Evolutionary conservation across 192 early-diverging fungal species (phyloP), one percentile per base, ranked within the genome.

Genomic region (Mortierella alpina): DNA sequence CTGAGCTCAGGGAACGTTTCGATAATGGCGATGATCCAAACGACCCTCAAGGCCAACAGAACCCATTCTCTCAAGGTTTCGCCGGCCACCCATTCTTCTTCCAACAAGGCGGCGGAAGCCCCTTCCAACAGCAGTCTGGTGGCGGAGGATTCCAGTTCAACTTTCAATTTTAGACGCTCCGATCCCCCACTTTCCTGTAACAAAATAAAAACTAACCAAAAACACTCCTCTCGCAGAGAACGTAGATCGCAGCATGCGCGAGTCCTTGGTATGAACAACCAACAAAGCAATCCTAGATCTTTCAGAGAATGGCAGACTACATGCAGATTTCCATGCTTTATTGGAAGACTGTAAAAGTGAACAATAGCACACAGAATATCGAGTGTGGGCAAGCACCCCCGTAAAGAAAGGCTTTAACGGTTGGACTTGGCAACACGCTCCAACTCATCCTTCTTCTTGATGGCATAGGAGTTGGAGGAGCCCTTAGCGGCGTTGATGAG

Each of bases 371-470:
- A 22, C 12, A 55, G 20, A 7, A 47, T 7, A 31, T 39, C 46
- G 63, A 63, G 31, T 63, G 54, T 62, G 69, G 17, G 31, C 4
- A 64, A 50, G 49, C 48, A 17, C 42, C 10, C 48, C 61, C 7
- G 22, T 12, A 63, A 31, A 51, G 13, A 2, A 50, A 23, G 18
- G 7, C 46, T 78, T 84, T 84, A 87, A 83, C 84, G 82, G 76
- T 85, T 85, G 63, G 81, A 88, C 82, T 93, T 94, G 83, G 92
- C 93, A 83, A 94, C 93, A 94, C 95, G 94, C 87, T 89, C 84
- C 75, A 80, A 79, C 63, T 97, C 96, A 87, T 97, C 97, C 95
- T 99, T 99, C 96, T 98, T 98, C 92, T 98, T 99, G 94, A 98
- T 99, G 80, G 97, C 97, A 86, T 99, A 99, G 73, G 96, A 97